Base-by-base conservation (phyloP, 1,139 yeast genomes). In the Candida neerlandica region DNA sequence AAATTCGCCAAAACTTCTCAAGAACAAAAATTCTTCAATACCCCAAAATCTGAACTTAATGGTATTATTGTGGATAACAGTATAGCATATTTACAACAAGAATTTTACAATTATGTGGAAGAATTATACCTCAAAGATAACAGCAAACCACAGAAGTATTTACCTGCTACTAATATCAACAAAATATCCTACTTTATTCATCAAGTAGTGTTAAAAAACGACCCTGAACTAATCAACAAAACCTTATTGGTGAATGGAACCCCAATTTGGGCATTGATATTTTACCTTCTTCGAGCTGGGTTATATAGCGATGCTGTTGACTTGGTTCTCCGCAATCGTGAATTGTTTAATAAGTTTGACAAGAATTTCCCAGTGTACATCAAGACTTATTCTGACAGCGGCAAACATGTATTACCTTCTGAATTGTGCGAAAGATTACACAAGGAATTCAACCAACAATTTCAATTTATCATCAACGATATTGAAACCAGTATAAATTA, bases 231-330 rank as follows among this genome's bases (percentile, higher is more conserved):
- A 42, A 57, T 61, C 49, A 66, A 65, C 23, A 69, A 68, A 48
- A 75, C 80, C 1, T 63, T 75, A 46, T 64, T 61, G 51, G 84
- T 90, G 23, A 92, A 94, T 66, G 92, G 92, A 11, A 75, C 82
- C 1, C 98, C 98, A 4, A 81, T 94, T 18, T 94, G 99, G 99
- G 96, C 97, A 0, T 71, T 91, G 46, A 71, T 94, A 5, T 95
- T 87, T 63, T 92, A 89, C 66, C 75, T 94, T 57, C 67, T 94
- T 49, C 84, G 99, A 61, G 84, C 94, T 6, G 99, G 99, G 1
- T 81, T 87, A 57, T 72, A 82, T 54, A 71, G 81, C 39, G 99
- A 92, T 55, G 97, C 96, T 0, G 71, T 87, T 41, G 71, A 70
- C 27, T 63, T 75, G 45, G 70, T 74, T 3, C 51, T 54, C 14